phyloP scores from a whole-genome alignment of 2,329 filamentous ascomycete species.

The Claviceps pusilla region DNA sequence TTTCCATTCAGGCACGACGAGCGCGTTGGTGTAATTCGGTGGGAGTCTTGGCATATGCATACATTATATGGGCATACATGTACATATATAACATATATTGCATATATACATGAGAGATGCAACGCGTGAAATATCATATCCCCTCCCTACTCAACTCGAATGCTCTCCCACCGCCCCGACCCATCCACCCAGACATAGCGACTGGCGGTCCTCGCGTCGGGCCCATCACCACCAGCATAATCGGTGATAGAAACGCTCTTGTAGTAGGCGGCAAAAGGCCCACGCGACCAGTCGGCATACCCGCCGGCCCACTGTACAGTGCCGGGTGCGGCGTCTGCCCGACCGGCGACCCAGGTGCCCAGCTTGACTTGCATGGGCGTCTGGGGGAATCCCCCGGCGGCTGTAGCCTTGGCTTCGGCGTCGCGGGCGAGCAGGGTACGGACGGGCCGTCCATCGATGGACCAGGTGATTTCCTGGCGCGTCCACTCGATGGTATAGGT shows the following conservation, averaged over 20 bases:
- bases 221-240: slow-evolving; percentile 23
- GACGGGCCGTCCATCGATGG: slow-evolving; percentile 44
- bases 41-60: too few relatives aligned
- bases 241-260: slow-evolving; percentile 28
- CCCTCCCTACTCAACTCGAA: slow-evolving; percentile 15
- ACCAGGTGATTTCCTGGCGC: slow-evolving; percentile 46
- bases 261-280: slow-evolving; percentile 28
- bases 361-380: slow-evolving; percentile 58
- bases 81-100: too few relatives aligned
- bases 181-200: slow-evolving; percentile 27
- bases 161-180: slow-evolving; percentile 27
- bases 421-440: slow-evolving; percentile 46
- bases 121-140: too few relatives aligned
- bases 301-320: slow-evolving; percentile 60
- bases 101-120: too few relatives aligned
- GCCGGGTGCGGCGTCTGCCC: slow-evolving; percentile 44
- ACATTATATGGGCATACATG: too few relatives aligned
- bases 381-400: slow-evolving; percentile 43
- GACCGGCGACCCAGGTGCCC: slow-evolving; percentile 51
- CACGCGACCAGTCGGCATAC: slow-evolving; percentile 26
- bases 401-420: slow-evolving; percentile 32
- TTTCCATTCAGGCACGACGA: too few relatives aligned
- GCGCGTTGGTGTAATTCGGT: too few relatives aligned
- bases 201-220: slow-evolving; percentile 17
- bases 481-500: slow-evolving; percentile 59